Evolutionary conservation across 148 eudicot genomes (phyloP).

Genomic region (Camellia sinensis): DNA sequence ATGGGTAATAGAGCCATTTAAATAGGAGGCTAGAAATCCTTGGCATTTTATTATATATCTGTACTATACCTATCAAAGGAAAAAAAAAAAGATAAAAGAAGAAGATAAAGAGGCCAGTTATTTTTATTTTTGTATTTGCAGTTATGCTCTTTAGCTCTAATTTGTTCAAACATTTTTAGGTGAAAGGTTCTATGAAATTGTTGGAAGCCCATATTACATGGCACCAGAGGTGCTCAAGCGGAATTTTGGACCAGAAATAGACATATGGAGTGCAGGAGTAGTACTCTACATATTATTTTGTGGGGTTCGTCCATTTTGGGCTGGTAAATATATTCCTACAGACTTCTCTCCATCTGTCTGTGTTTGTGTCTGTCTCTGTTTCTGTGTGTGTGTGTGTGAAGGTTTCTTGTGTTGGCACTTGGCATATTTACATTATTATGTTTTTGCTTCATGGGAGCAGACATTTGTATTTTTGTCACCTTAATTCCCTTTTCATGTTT

Average conservation of each 20-base stretch:
- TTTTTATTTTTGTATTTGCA: background rate
- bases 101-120: too few species aligned
- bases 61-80: too few species aligned
- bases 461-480: too few species aligned
- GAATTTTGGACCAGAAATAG: slow-evolving; percentile 92
- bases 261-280: slow-evolving; percentile 98
- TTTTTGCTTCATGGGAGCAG: slow-evolving; percentile 8
- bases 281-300: slow-evolving; percentile 87
- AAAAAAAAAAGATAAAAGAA: too few species aligned
- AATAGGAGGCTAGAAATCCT: background rate
- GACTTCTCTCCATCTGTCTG: background rate
- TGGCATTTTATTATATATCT: too few species aligned
- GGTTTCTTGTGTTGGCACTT: background rate
- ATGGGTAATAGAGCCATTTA: background rate
- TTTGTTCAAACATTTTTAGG: slow-evolving; percentile 28
- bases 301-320: slow-evolving; percentile 99
- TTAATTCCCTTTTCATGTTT: background rate
- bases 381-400: background rate
- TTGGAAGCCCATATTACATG: slow-evolving; percentile 97
- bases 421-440: background rate
- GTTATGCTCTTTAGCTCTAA: background rate
- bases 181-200: slow-evolving; percentile 89
- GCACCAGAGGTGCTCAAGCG: slow-evolving; percentile 96
- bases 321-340: slow-evolving; percentile 42
- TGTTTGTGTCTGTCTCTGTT: slow-evolving; percentile 18